Conservation (phyloP, 2,329 filamentous ascomycete genomes). For the Ceratocystis cubensis region DNA sequence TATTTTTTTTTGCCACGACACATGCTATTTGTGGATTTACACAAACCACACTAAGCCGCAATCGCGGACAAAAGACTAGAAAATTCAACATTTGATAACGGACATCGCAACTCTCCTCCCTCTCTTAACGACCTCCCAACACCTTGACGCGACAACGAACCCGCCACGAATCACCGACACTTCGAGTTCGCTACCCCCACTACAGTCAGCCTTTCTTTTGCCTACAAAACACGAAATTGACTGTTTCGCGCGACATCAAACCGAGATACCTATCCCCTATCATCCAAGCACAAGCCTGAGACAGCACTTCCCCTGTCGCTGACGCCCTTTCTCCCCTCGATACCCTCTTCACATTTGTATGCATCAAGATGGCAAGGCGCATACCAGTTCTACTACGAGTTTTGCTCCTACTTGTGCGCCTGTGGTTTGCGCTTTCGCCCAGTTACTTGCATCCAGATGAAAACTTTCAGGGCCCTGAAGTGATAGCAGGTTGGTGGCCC, state of each 20-base stretch:
- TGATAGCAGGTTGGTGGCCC: constrained; percentile 69
- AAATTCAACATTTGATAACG: constrained; percentile 3
- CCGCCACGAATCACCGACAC: background rate
- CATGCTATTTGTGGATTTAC: background rate
- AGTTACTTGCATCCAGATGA: constrained; percentile 98
- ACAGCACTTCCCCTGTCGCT: background rate
- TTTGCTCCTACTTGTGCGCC: constrained; percentile 67
- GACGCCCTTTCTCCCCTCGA: background rate
- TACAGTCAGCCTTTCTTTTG: background rate
- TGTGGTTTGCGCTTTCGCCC: constrained; percentile 87
- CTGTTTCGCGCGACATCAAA: background rate
- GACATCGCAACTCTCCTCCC: background rate
- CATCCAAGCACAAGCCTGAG: background rate
- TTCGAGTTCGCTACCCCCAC: background rate
- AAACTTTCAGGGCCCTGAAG: constrained; percentile 96
- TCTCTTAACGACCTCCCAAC: background rate
- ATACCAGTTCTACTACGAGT: constrained; percentile 30
- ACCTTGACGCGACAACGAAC: background rate
- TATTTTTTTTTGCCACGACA: background rate
- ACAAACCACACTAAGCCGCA: background rate
- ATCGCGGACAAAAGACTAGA: background rate
- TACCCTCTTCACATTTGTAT: background rate
- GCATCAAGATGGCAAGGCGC: constrained; percentile 16
- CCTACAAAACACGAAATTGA: background rate
- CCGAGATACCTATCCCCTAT: background rate